A percentile compares a stretch with the other conserved stretches of the same genome.
These are phyloP conservation scores for Harringtonia lauricola DNA, from an alignment of 2,329 filamentous ascomycete genomes.

Conservation along the genomic window DNA sequence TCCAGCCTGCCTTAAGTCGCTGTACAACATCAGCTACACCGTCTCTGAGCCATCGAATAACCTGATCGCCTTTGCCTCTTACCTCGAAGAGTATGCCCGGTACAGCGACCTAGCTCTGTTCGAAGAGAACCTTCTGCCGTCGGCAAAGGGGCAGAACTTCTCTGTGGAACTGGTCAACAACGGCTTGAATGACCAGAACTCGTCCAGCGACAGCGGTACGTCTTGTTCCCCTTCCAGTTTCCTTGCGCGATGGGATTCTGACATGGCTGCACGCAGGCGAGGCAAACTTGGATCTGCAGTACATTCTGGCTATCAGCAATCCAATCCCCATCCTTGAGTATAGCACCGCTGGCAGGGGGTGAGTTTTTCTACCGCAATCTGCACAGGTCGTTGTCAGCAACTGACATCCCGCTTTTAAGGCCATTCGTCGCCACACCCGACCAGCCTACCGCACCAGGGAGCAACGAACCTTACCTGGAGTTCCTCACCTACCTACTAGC, in stretches of 20 bases:
- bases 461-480: conserved; percentile 59
- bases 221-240: neutral
- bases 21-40: conserved; percentile 36
- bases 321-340: conserved; percentile 46
- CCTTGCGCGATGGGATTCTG: neutral
- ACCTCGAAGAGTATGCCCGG: conserved; percentile 36
- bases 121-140: conserved; percentile 37
- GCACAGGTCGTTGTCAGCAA: too few relatives aligned
- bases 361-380: too few relatives aligned
- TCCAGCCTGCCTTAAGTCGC: conserved; percentile 33
- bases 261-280: conserved; percentile 25
- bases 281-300: conserved; percentile 54
- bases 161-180: conserved; percentile 43
- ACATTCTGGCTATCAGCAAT: conserved; percentile 42
- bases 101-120: conserved; percentile 39
- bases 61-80: conserved; percentile 27
- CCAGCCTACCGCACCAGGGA: conserved; percentile 33
- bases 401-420: too few relatives aligned
- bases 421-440: conserved; percentile 41
- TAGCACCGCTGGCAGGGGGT: conserved; percentile 43
- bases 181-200: conserved; percentile 37
- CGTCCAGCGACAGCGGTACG: conserved; percentile 22
- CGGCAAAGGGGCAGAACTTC: conserved; percentile 41
- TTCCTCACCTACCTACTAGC: conserved; percentile 48
- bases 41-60: conserved; percentile 15